phyloP scores from a whole-genome alignment of 1,284 basidiomycete genomes.

The Peniophora sp. region DNA sequence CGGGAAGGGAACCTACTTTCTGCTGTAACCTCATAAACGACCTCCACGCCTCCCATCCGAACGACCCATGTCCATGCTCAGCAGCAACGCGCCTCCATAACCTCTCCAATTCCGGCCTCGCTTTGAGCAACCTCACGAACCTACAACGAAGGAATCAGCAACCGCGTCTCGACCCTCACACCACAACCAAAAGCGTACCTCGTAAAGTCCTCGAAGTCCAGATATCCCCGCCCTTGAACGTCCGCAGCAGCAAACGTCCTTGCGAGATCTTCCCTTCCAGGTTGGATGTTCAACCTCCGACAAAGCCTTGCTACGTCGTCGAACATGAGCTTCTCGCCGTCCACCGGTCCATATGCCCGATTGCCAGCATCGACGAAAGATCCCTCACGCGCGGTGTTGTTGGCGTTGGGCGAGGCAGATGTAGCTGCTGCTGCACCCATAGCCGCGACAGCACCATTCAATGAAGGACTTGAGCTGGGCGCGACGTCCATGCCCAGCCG shows the following conservation, averaged over 20 bases:
- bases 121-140: constrained; percentile 83
- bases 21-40: constrained; percentile 64
- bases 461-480: too few relatives aligned
- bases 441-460: too few relatives aligned
- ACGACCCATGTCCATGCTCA: constrained; percentile 24
- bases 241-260: constrained; percentile 45
- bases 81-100: constrained; percentile 51
- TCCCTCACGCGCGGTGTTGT: too few relatives aligned
- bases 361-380: too few relatives aligned
- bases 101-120: constrained; percentile 71
- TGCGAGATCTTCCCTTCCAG: constrained; percentile 50
- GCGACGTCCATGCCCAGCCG: too few relatives aligned
- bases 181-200: constrained; percentile 8
- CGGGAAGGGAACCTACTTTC: constrained; percentile 37
- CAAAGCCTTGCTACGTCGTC: constrained; percentile 75
- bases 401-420: too few relatives aligned
- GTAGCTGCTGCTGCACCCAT: too few relatives aligned
- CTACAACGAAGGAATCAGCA: constrained; percentile 11
- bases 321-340: constrained; percentile 62
- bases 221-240: constrained; percentile 48
- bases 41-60: constrained; percentile 54
- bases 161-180: too few relatives aligned
- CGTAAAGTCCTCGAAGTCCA: constrained; percentile 84
- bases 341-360: constrained; percentile 17
- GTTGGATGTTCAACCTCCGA: constrained; percentile 66